Conservation (phyloP, 768 basidiomycete genomes). For the Leccinum broughii region DNA sequence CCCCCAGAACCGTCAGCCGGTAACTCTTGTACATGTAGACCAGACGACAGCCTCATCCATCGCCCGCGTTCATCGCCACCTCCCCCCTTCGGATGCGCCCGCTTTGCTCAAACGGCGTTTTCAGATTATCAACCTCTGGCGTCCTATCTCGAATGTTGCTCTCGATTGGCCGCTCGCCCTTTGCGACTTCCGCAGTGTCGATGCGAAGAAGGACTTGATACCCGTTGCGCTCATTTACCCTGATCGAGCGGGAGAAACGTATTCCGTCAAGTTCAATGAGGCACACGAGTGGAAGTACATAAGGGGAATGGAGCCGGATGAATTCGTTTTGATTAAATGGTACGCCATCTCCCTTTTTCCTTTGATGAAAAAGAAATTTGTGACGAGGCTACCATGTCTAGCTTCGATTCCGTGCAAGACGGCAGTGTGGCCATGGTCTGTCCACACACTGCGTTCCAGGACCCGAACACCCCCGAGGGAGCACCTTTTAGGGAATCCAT, state of each 20-base stretch:
- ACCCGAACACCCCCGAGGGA: conserved; percentile 36
- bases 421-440: conserved; percentile 33
- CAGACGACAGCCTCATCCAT: conserved; percentile 40
- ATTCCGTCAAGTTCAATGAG: conserved; percentile 37
- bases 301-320: conserved; percentile 44
- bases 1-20: conserved; percentile 45
- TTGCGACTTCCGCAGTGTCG: not conserved
- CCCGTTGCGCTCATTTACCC: not conserved
- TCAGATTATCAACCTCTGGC: conserved; percentile 58
- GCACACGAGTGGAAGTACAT: conserved; percentile 48
- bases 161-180: not conserved
- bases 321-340: conserved; percentile 51
- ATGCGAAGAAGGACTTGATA: not conserved
- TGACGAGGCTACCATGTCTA: conserved; percentile 6
- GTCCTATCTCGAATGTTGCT: conserved; percentile 43
- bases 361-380: not conserved
- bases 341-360: conserved; percentile 18
- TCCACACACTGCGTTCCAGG: conserved; percentile 38
- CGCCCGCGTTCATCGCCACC: conserved; percentile 45
- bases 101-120: conserved; percentile 44
- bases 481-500: conserved; percentile 36
- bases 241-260: conserved; percentile 45
- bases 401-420: conserved; percentile 37
- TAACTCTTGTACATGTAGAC: conserved; percentile 45
- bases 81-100: conserved; percentile 41